Evolutionary conservation across 768 basidiomycete genomes (phyloP).

Genomic region (Strobilomyces confusus): DNA sequence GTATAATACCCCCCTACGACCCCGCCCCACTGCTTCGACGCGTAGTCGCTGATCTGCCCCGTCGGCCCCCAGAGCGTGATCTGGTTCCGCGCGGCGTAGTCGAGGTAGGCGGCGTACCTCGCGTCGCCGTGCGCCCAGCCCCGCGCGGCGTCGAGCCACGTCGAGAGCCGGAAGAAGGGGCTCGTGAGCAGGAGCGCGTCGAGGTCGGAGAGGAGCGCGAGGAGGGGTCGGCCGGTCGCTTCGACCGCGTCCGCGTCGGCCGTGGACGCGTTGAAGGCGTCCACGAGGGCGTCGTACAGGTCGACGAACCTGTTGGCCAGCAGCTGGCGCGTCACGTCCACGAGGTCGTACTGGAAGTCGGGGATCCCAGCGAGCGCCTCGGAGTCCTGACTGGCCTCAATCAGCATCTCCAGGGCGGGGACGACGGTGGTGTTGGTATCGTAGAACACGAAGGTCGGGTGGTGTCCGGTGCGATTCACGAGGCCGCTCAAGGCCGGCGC

Average conservation of each 20-base stretch:
- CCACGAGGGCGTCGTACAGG: conserved; percentile 30
- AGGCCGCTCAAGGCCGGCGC: conserved; percentile 33
- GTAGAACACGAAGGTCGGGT: conserved; percentile 34
- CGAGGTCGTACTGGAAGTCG: conserved; percentile 38
- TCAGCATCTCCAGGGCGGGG: conserved; percentile 71
- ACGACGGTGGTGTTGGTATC: conserved; percentile 55
- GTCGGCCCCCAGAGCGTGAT: conserved; percentile 42
- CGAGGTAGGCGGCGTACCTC: conserved; percentile 34
- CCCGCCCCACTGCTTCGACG: conserved; percentile 42
- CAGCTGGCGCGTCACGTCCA: conserved; percentile 38
- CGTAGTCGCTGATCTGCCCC: conserved; percentile 41
- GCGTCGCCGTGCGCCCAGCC: conserved; percentile 27
- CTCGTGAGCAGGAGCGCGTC: conserved; percentile 34
- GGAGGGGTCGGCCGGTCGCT: conserved; percentile 25
- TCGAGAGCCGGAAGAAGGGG: conserved; percentile 31
- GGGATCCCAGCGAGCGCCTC: conserved; percentile 19
- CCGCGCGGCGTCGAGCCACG: conserved; percentile 35
- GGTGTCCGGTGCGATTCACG: conserved; percentile 30
- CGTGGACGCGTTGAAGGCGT: conserved; percentile 23
- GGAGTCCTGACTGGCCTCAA: conserved; percentile 28
- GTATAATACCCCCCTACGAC: conserved; percentile 37
- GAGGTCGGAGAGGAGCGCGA: conserved; percentile 31
- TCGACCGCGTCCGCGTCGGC: conserved; percentile 20
- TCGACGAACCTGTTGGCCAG: conserved; percentile 37
- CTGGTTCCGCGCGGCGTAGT: conserved; percentile 39